phyloP scores from a whole-genome alignment of 345 rosid genomes.

The Clarkia xantiana region DNA sequence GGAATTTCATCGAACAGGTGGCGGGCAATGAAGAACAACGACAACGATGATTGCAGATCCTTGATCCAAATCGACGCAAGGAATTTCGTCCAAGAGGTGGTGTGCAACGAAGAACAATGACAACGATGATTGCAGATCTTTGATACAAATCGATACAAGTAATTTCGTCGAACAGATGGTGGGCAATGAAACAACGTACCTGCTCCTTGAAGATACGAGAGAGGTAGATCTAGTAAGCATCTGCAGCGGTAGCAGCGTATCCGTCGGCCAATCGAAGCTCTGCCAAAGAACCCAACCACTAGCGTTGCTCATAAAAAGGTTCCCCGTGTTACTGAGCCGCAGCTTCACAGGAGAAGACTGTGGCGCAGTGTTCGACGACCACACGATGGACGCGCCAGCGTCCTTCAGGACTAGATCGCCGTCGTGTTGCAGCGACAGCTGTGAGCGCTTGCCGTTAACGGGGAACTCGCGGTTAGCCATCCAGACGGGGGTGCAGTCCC shows the following conservation, averaged over 20 bases:
- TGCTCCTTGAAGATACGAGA: conserved; percentile 17
- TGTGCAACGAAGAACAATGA: background rate
- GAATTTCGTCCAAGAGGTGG: background rate
- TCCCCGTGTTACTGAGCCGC: conserved; percentile 13
- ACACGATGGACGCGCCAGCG: conserved; percentile 6
- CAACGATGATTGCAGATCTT: too few relatives aligned
- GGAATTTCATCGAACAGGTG: background rate
- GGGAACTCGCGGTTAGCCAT: conserved; percentile 10
- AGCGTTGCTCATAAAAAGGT: conserved; percentile 10
- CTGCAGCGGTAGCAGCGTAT: conserved; percentile 27
- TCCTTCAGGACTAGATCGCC: conserved; percentile 12
- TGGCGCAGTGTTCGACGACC: conserved; percentile 7
- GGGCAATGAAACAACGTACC: conserved; percentile 1
- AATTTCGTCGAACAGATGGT: conserved; percentile 1
- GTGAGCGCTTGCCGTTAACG: conserved; percentile 6
- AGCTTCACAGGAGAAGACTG: background rate
- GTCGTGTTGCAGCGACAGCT: background rate
- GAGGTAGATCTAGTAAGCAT: conserved; percentile 6
- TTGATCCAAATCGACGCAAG: too few relatives aligned
- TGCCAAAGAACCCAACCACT: conserved; percentile 11
- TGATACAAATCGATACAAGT: background rate
- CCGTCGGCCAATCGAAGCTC: conserved; percentile 21
- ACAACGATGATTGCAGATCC: too few relatives aligned
- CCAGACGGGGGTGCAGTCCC: conserved; percentile 8
- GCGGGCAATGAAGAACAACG: too few relatives aligned